These are phyloP conservation scores for Cryptococcus maquisensis DNA, from an alignment of 1,284 basidiomycete species.

Conservation along the genomic window DNA sequence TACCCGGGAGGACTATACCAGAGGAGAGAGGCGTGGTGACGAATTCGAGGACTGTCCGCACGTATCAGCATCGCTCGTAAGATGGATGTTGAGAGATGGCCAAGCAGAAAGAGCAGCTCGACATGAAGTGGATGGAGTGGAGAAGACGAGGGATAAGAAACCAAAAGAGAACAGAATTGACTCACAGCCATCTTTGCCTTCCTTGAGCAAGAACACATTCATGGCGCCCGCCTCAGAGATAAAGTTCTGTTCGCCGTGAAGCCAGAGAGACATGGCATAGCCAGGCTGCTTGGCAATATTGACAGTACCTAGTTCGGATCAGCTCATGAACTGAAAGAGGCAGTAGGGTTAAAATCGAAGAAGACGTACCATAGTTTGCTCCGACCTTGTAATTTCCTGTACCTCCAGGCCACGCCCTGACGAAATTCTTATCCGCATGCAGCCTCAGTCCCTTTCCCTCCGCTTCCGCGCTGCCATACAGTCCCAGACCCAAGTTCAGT, in stretches of 20 bases:
- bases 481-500: slow-evolving; percentile 39
- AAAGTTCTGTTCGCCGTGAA: slow-evolving; percentile 42
- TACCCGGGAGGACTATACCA: slow-evolving; percentile 47
- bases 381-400: slow-evolving; percentile 45
- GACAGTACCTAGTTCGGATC: slow-evolving; percentile 32
- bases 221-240: slow-evolving; percentile 46
- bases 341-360: not conserved
- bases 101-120: not conserved
- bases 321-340: not conserved
- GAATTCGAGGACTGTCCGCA: slow-evolving; percentile 35
- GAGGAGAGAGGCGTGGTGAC: slow-evolving; percentile 43
- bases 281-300: slow-evolving; percentile 42
- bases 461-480: slow-evolving; percentile 33
- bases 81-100: not conserved
- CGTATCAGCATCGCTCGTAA: too few species aligned
- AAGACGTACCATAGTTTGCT: slow-evolving; percentile 41
- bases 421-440: slow-evolving; percentile 41
- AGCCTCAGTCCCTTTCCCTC: slow-evolving; percentile 32
- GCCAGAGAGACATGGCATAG: slow-evolving; percentile 45
- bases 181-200: slow-evolving; percentile 39
- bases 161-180: slow-evolving; percentile 1
- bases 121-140: not conserved
- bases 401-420: slow-evolving; percentile 46
- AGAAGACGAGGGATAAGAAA: not conserved
- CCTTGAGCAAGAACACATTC: slow-evolving; percentile 45